Base-by-base conservation (phyloP, 306 rosid species). In the Ormosia semicastrata region DNA sequence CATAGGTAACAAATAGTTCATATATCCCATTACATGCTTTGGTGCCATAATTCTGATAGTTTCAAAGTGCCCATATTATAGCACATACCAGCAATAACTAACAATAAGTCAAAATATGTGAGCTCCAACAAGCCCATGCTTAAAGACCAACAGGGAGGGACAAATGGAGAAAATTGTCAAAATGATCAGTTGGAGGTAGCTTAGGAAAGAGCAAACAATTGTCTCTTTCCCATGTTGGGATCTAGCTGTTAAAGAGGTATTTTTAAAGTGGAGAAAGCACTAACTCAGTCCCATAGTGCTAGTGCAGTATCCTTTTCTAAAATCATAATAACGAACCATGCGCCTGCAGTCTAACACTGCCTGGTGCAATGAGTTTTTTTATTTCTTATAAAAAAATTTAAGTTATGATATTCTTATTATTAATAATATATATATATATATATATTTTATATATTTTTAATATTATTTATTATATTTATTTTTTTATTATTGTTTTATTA, bases 221-320 rank as follows among this genome's bases (percentile, higher is more conserved):
- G 30, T 36, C 32, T 52, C 17, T 77, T 63, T 63, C 29, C 39
- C 46, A 33, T 37, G 33, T 76, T 60, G 77, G 81, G 59, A 5
- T 73, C 83, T 83, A 54, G 73, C 79, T 62, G 73, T 71, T 8
- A 67, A 77, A 43, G 8, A 68, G 7, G n/a, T 2, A 60, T 12
- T 7, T 18, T 14, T 11, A 10, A n/a, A 74, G 79, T 58, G 67
- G 57, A 39, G 29, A 11, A 8, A 40, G 8, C 79, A 74, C 68
- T 6, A 65, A 52, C 13, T 65, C 49, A 14, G 10, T 65, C 50
- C 32, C 4, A 14, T 10, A 3, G 52, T 10, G 52, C n/a, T 46
- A 46, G 52, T 46, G 52, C n/a, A 2, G 13, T 3, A 2, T 34
- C 49, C 30, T 65, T 65, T 65, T 34, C 37, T 34, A 9, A 13